Base-by-base conservation (phyloP, 2,329 filamentous ascomycete genomes). In the Alternaria infectoria region DNA sequence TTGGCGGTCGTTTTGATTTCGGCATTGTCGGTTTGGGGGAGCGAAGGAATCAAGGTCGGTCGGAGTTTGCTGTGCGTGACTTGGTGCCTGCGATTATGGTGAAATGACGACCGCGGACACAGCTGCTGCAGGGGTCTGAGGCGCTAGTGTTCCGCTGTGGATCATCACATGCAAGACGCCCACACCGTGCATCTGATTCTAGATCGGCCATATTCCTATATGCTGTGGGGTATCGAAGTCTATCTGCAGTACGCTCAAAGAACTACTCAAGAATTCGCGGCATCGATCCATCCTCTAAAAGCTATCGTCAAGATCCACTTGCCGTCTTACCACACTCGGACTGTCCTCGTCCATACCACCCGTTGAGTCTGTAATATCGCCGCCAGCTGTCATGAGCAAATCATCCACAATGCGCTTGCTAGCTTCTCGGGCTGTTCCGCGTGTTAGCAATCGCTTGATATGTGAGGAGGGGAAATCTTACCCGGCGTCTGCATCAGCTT, bases 371-470 rank as follows among this genome's bases (percentile, higher is more conserved):
- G 86, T 84, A 3, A 81, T 80, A 61, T 85, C 82, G 4, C 82
- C 90, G 3, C 92, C 92, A 5, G 92, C 93, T 45, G 92, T 93
- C 46, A 91, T 80, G 7, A 96, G 82, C 51, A 96, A 86, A 74
- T 95, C 91, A 56, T 93, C 90, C 0, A 96, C 92, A 62, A 96
- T 95, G 59, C 89, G 87, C 77, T 87, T 90, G 73, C 91, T 94
- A 5, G 93, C 93, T 79, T 96, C 92, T 59, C 91, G 87, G 28
- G 93, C 92, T 90, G 49, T 25, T 21, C 7, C 23, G 28, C 3
- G 17, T 6, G 54, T 69, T 57, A 72, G 65, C 59, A 15, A 2
- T 9, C 9, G 9, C 19, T 15, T 6, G 1, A 4, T 0, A 2
- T 23, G 15, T 19, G 10, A 21, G 12, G 21, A 10, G 6, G 13